Percentiles rank a stretch among this genome's conserved stretches.
Conservation (phyloP, 768 basidiomycete genomes). For the Pulveroboletus sp. region DNA sequence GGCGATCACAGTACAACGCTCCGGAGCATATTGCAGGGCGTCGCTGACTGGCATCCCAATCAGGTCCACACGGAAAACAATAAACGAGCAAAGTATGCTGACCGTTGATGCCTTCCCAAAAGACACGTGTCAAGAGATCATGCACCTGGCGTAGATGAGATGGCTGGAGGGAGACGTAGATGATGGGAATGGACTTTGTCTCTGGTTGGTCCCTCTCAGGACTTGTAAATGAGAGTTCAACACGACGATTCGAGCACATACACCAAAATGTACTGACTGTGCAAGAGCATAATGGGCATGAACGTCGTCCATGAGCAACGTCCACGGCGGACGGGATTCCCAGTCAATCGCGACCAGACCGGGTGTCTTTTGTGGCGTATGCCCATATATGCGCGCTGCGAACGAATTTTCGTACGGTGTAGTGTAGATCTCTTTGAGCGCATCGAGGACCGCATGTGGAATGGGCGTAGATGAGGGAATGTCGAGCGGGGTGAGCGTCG, state of each 20-base stretch:
- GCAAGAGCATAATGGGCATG: constrained; percentile 57
- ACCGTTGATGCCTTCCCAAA: constrained; percentile 81
- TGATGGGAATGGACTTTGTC: constrained; percentile 50
- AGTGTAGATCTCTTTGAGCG: constrained; percentile 51
- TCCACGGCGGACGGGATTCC: constrained; percentile 71
- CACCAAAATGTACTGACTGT: constrained; percentile 40
- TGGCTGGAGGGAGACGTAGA: constrained; percentile 55
- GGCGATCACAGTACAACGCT: constrained; percentile 73
- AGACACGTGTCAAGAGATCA: constrained; percentile 59
- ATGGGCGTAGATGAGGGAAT: constrained; percentile 20
- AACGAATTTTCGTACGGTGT: constrained; percentile 69
- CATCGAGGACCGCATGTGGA: constrained; percentile 41
- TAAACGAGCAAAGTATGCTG: constrained; percentile 7
- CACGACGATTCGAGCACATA: neutral
- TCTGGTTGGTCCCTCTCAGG: constrained; percentile 47
- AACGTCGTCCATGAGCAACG: constrained; percentile 69
- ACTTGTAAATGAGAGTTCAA: constrained; percentile 34
- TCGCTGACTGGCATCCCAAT: constrained; percentile 51
- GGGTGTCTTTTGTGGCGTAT: constrained; percentile 17
- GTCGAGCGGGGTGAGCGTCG: constrained; percentile 28
- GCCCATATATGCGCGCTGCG: constrained; percentile 56
- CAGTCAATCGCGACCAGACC: constrained; percentile 62
- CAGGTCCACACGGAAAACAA: neutral
- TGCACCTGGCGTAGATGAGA: constrained; percentile 68
- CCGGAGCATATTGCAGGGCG: constrained; percentile 62